These are phyloP conservation scores for Calonectria pseudoturangicola DNA, from an alignment of 2,329 filamentous ascomycete species.

Conservation along the genomic window DNA sequence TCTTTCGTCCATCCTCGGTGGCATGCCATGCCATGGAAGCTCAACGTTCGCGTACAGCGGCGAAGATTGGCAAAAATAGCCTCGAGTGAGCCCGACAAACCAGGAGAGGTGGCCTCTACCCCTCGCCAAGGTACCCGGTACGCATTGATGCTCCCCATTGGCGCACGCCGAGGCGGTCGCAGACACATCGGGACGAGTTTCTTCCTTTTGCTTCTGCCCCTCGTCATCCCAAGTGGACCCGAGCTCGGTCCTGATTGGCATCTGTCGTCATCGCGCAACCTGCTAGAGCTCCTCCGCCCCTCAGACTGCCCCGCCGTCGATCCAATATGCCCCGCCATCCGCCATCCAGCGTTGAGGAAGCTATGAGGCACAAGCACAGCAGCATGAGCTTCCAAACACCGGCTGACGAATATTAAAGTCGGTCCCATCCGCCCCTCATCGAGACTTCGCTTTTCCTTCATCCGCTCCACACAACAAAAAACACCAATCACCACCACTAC, in stretches of 20 bases:
- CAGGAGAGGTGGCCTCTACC: slow-evolving; percentile 5
- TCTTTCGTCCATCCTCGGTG: too few relatives aligned
- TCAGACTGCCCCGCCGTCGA: slow-evolving; percentile 54
- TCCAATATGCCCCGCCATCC: slow-evolving; percentile 55
- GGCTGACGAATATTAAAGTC: slow-evolving; percentile 36
- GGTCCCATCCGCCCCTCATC: slow-evolving; percentile 32
- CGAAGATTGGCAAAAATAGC: slow-evolving; percentile 6
- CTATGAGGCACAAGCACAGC: slow-evolving; percentile 39
- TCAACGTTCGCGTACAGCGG: slow-evolving; percentile 34
- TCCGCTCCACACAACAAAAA: slow-evolving; percentile 41
- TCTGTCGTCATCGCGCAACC: slow-evolving; percentile 49
- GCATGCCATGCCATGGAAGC: background rate
- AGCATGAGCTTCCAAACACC: slow-evolving; percentile 44
- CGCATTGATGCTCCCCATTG: slow-evolving; percentile 12
- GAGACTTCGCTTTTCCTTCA: slow-evolving; percentile 17
- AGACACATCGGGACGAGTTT: slow-evolving; percentile 39
- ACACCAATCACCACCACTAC: slow-evolving; percentile 43
- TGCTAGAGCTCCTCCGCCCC: slow-evolving; percentile 32
- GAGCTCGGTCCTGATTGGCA: slow-evolving; percentile 48
- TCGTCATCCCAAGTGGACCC: slow-evolving; percentile 54
- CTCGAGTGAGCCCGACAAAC: background rate
- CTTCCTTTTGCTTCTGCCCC: slow-evolving; percentile 53
- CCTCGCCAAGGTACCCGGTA: slow-evolving; percentile 15
- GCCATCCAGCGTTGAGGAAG: slow-evolving; percentile 49
- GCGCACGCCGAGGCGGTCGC: slow-evolving; percentile 17